Percentiles rank a stretch among this genome's conserved stretches.
Conservation (phyloP, 495 filamentous ascomycete genomes). For the Neurospora sp. region DNA sequence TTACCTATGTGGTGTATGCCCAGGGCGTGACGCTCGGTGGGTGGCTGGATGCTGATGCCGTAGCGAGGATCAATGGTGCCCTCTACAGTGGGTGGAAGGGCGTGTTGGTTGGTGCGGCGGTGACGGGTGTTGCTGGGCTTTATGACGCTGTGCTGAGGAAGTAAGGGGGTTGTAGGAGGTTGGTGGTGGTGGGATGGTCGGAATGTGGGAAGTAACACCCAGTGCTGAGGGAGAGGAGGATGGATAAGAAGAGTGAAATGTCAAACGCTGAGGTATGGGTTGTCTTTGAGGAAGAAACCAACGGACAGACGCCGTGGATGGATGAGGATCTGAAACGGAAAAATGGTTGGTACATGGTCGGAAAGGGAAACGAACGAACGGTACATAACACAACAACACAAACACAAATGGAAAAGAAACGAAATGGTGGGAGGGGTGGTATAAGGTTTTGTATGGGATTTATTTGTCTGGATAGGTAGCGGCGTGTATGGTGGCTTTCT, state of each 20-base stretch:
- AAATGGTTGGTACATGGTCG: not conserved
- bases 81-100: slow-evolving; percentile 64
- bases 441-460: not conserved
- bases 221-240: not conserved
- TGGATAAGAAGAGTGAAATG: not conserved
- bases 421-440: not conserved
- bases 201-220: not conserved
- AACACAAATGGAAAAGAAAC: not conserved
- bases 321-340: not conserved
- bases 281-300: not conserved
- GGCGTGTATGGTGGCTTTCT: not conserved
- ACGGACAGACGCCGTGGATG: not conserved
- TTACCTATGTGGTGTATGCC: slow-evolving; percentile 69
- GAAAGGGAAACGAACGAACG: not conserved
- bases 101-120: slow-evolving; percentile 58
- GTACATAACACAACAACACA: not conserved
- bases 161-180: slow-evolving; percentile 20
- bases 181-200: not conserved
- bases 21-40: slow-evolving; percentile 58
- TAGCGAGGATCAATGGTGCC: slow-evolving; percentile 51
- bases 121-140: slow-evolving; percentile 58
- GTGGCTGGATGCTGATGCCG: slow-evolving; percentile 43
- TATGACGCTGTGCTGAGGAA: slow-evolving; percentile 81
- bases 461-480: not conserved
- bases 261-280: not conserved